Evolutionary conservation across 208 protist species (phyloP).

Genomic region (Crithidia thermophila): DNA sequence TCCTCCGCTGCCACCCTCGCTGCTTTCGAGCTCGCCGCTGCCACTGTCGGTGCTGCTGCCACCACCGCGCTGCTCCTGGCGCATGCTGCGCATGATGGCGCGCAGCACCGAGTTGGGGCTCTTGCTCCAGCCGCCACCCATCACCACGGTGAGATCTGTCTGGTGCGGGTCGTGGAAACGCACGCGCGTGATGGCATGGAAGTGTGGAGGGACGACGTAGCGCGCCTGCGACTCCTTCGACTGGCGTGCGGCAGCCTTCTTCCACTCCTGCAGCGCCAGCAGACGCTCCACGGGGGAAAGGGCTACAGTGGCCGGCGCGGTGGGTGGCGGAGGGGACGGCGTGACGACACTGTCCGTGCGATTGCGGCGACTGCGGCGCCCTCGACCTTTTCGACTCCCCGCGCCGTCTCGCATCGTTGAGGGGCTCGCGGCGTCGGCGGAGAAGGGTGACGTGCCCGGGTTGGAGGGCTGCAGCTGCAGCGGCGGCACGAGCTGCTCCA

Average conservation of each 20-base stretch:
- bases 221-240: conserved; percentile 48
- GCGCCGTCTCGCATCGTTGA: background rate
- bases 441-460: background rate
- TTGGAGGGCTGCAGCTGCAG: conserved; percentile 40
- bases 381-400: conserved; percentile 5
- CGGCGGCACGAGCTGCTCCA: conserved; percentile 81
- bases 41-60: background rate
- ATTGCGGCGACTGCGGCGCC: conserved; percentile 21
- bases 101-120: conserved; percentile 56
- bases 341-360: background rate
- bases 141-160: conserved; percentile 59
- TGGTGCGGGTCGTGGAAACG: conserved; percentile 60
- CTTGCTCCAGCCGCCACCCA: conserved; percentile 55
- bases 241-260: conserved; percentile 38
- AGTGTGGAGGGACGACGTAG: conserved; percentile 45
- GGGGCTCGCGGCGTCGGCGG: background rate
- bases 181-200: conserved; percentile 82
- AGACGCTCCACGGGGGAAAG: conserved; percentile 57
- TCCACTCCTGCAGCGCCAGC: conserved; percentile 66
- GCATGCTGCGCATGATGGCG: conserved; percentile 39
- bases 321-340: background rate
- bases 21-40: background rate
- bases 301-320: background rate
- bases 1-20: background rate
- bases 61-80: conserved; percentile 11